Evolutionary conservation across 441 rosid species (phyloP), one percentile per base, ranked within the genome.

Genomic region (Populus hybrid): DNA sequence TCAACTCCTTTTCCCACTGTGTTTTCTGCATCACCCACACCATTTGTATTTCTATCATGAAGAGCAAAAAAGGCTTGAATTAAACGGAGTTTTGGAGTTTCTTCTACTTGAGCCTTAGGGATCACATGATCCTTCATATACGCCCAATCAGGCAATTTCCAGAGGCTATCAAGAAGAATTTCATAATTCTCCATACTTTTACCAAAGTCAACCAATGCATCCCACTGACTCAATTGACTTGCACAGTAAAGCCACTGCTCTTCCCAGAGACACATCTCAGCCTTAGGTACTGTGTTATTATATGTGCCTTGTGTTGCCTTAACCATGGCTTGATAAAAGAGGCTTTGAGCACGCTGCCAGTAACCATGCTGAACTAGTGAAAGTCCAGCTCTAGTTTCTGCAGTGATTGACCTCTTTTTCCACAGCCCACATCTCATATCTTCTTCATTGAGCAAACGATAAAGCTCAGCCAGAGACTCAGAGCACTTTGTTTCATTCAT

Each of bases 251-350:
- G 87, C 99, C 99, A 97, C 71, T 97, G 98, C 86, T 97, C 98
- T 91, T 97, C 99, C 99, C 99, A 97, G 67, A 97, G 91, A 80
- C 98, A 94, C 99, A 97, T 93, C 87, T 97, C 99, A 78, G 98
- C 98, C 88, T 97, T 97, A 3, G 99, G 98, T 42, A 92, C 94
- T 0, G 94, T 86, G 81, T 94, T 97, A 85, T 90, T 94, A 77
- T 97, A 96, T 71, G 99, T 94, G 73, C 98, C 99, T 84, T 96
- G 99, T 80, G 97, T 96, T 85, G 98, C 98, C 90, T 94, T 96
- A 78, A 91, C 89, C 99, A 96, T 94, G 42, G 98, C 99, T 82
- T 92, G 94, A 82, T 91, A 90, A 87, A 96, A 96, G 77, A 96
- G 97, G 84, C 88, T 89, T 82, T 94, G 99, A 76, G 98, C 94